Base-by-base conservation (phyloP, 768 basidiomycete species). In the Leccinum variicolor region DNA sequence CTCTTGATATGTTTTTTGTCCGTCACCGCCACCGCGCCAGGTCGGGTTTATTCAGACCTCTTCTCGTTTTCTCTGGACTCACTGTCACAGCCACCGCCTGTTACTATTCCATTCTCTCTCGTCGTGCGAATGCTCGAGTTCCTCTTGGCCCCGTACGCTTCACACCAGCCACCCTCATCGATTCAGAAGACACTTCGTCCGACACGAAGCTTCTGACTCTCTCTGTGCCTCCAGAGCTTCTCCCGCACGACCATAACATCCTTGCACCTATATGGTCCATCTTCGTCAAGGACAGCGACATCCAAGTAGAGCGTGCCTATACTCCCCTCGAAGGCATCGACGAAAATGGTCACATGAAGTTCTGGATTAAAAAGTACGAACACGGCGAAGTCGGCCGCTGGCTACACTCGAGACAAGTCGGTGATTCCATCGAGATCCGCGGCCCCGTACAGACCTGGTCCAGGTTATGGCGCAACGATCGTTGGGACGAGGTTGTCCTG, bases 281-380 rank as follows among this genome's bases (percentile, higher is more conserved):
- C 13, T 93, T 79, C 69, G 77, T 93, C 68, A 94, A 93, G 68
- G 90, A 94, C 67, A 86, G 87, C 61, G 92, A 92, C 63, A 92
- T 94, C 21, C 92, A 93, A 71, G 89, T 93, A 31, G 92, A 94
- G 66, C 74, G 92, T 54, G 85, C 90, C 13, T 94, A 93, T 66
- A 94, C 92, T 5, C 92, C 92, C 4, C 73, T 94, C 50, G 78
- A 84, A 59, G 87, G 91, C 21, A 74, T 92, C 23, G 85, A 88
- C 52, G 74, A 79, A 53, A 67, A 84, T 11, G 90, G 90, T 0
- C 75, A 76, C 48, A 86, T 94, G 77, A 75, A 75, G 36, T 83
- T 94, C 52, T 94, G 92, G 92, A 77, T 94, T 9, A 94, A 92
- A 74, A 83, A 78, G 57, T 92, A 93, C 57, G 79, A 82, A 0